Percentiles rank a stretch among this genome's conserved stretches.
Evolutionary conservation across 106 monocot genomes (phyloP).

Genomic region (Dendrobium chrysotoxum): DNA sequence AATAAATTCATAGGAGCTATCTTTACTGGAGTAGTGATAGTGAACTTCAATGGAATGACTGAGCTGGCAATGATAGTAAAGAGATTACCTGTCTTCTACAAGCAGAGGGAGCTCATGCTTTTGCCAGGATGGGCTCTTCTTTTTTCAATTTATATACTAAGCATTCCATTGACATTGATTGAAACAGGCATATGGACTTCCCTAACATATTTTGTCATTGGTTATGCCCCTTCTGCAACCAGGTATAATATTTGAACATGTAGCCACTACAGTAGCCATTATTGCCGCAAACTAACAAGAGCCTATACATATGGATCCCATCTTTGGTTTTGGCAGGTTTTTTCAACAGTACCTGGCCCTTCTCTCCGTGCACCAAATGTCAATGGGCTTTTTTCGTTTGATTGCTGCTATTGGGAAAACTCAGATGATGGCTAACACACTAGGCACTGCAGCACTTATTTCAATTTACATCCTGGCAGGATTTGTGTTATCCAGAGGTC

Average conservation of each 20-base stretch:
- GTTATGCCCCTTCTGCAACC: constrained; percentile 50
- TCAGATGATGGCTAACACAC: constrained; percentile 45
- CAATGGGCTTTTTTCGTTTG: constrained; percentile 46
- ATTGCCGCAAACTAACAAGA: not conserved
- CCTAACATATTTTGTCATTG: constrained; percentile 66
- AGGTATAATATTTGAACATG: constrained; percentile 28
- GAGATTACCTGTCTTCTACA: constrained; percentile 64
- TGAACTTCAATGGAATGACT: constrained; percentile 83
- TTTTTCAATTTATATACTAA: constrained; percentile 42
- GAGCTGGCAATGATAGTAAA: constrained; percentile 56
- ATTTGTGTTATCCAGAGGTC: constrained; percentile 54
- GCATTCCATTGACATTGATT: constrained; percentile 46
- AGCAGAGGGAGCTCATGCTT: constrained; percentile 56
- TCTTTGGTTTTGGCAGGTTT: constrained; percentile 25
- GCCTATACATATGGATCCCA: not conserved
- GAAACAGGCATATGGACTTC: constrained; percentile 59
- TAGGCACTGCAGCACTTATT: constrained; percentile 33
- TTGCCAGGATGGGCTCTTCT: constrained; percentile 72
- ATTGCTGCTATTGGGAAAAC: constrained; percentile 45
- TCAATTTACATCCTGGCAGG: constrained; percentile 45
- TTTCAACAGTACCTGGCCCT: constrained; percentile 54
- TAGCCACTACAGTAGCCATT: not conserved
- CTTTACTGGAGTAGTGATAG: constrained; percentile 49
- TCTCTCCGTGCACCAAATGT: constrained; percentile 54
- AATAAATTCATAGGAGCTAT: constrained; percentile 56